Base-by-base conservation (phyloP, 805 yeast species). In the Maudiozyma turicensis region DNA sequence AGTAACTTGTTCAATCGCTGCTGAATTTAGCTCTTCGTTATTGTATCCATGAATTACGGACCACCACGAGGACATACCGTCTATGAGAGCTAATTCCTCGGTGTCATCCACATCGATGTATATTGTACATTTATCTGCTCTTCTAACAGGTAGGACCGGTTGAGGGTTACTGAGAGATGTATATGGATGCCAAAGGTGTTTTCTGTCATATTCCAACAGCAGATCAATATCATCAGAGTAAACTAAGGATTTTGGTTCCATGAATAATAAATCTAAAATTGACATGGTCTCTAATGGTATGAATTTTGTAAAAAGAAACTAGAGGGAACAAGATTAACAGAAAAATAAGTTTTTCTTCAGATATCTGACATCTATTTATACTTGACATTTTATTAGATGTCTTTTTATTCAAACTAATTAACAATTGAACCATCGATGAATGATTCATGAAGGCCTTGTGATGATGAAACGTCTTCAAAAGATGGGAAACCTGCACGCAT, bases 1-100 rank as follows among this genome's bases (percentile, higher is more conserved):
- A 5, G 55, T 49, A 30, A 63, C 51, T 49, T 70, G 74, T 4
- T 58, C 57, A 34, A 49, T 58, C 30, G 66, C 62, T 13, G 71
- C 72, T 33, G 58, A 50, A 44, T 59, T 59, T 15, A 60, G 38
- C 40, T 55, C 58, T n/a, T 48, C 45, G 49, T 63, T 55, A 40
- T 60, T 60, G 47, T 64, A 64, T 2, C 68, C 68, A 50, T 63
- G 67, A 26, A 62, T 56, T 42, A 59, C 58, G 45, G 66, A 60
- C 66, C 68, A 64, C 67, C 66, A 64, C 7, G 66, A 60, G 4
- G 67, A 59, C 66, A 64, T 63, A 10, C 63, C 68, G 42, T 64
- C 66, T 11, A 61, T 50, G 6, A 61, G 43, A 15, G 52, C 49
- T 14, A 40, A 39, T 11, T 54, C 54, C 32, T 50, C 43, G 5